Conservation (phyloP, 768 basidiomycete genomes). For the Coprinellus micaceus region DNA sequence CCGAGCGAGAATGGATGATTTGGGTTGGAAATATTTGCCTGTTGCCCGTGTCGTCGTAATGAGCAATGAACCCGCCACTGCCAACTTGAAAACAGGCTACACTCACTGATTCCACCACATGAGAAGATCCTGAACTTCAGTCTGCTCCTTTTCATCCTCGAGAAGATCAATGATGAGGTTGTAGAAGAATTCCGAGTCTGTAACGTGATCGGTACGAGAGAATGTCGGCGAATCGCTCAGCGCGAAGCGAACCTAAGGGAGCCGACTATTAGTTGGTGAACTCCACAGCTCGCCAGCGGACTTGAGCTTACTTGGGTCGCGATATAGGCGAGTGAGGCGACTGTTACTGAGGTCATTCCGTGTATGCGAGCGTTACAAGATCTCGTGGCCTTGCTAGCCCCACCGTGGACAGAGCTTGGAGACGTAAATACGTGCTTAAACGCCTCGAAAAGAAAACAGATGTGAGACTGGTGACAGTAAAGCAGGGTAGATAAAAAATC, state of each 20-base stretch:
- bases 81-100: too few species aligned
- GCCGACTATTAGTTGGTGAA: too few species aligned
- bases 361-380: constrained; percentile 6
- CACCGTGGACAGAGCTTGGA: constrained; percentile 23
- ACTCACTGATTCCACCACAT: constrained; percentile 19
- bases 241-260: constrained; percentile 15
- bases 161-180: constrained; percentile 17
- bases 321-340: constrained; percentile 17
- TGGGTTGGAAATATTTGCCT: too few species aligned
- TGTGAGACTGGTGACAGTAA: not conserved
- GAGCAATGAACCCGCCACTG: too few species aligned
- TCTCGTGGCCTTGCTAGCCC: constrained; percentile 16
- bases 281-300: too few species aligned
- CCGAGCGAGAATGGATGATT: too few species aligned
- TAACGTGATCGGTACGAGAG: constrained; percentile 16
- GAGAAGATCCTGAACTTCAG: constrained; percentile 10
- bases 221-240: constrained; percentile 13
- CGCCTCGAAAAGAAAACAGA: constrained; percentile 10
- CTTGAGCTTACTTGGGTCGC: constrained; percentile 12
- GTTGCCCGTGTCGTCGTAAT: too few species aligned
- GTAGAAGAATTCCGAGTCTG: constrained; percentile 23
- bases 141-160: constrained; percentile 17
- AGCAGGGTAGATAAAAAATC: not conserved
- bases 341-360: constrained; percentile 8
- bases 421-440: constrained; percentile 27